Evolutionary conservation across 305 asterid genomes (phyloP).

Genomic region (Solanum hybrid): DNA sequence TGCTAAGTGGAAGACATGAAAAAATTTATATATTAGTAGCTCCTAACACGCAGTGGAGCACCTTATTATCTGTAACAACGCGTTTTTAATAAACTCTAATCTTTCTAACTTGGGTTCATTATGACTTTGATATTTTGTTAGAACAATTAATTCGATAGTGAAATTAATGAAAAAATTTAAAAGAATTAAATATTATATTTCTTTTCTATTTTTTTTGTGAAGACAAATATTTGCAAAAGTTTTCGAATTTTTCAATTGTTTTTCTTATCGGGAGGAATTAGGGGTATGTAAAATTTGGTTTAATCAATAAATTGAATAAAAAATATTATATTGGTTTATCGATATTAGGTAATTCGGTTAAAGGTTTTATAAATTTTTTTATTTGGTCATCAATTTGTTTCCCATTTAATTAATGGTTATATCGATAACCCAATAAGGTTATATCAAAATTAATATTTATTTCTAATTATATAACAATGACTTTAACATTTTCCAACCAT

Average conservation of each 20-base stretch:
- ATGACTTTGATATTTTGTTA: neutral
- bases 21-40: neutral
- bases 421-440: no score
- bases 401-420: neutral
- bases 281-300: neutral
- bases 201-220: neutral
- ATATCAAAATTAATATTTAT: no score
- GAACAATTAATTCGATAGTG: neutral
- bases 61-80: slow-evolving; percentile 32
- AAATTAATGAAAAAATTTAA: neutral
- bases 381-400: neutral
- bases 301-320: no score
- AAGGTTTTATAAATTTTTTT: neutral
- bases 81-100: slow-evolving; percentile 16
- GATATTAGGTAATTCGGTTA: no score
- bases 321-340: no score
- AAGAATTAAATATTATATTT: neutral
- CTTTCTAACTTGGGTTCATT: neutral
- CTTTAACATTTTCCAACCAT: neutral
- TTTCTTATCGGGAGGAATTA: neutral
- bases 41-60: slow-evolving; percentile 10
- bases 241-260: neutral
- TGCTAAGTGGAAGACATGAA: neutral
- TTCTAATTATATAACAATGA: neutral
- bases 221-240: neutral